These are phyloP conservation scores for Trichomonas vaginalis DNA, from an alignment of 208 protist genomes.

Conservation along the genomic window DNA sequence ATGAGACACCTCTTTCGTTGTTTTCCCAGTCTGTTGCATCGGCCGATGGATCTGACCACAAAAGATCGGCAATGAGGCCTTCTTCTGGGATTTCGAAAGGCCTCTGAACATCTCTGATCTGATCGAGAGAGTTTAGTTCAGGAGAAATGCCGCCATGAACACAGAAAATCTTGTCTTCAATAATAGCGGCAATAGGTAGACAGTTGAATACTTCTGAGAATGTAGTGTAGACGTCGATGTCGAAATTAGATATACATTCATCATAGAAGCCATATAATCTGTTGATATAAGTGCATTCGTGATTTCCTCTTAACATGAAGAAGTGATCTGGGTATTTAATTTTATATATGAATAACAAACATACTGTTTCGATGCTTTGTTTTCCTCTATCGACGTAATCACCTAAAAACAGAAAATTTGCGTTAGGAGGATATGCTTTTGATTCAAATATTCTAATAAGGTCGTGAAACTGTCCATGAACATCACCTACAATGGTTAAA, in stretches of 20 bases:
- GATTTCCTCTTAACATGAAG: slow-evolving; percentile 93
- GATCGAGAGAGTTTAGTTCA: background rate
- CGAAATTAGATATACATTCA: slow-evolving; percentile 73
- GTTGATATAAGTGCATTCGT: slow-evolving; percentile 90
- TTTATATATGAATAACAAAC: slow-evolving; percentile 74
- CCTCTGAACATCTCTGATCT: background rate
- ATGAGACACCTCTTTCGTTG: slow-evolving; percentile 94
- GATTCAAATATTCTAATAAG: slow-evolving; percentile 97
- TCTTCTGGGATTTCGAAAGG: slow-evolving; percentile 9
- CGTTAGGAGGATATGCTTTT: slow-evolving; percentile 29
- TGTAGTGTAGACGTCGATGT: slow-evolving; percentile 93
- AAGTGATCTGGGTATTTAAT: slow-evolving; percentile 76
- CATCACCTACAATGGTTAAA: slow-evolving; percentile 67
- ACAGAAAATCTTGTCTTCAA: slow-evolving; percentile 98
- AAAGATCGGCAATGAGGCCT: slow-evolving; percentile 90
- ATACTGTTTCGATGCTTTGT: slow-evolving; percentile 90
- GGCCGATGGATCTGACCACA: slow-evolving; percentile 94
- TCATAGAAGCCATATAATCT: slow-evolving; percentile 97
- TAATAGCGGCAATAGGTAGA: slow-evolving; percentile 87
- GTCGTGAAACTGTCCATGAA: slow-evolving; percentile 98
- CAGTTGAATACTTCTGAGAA: slow-evolving; percentile 98
- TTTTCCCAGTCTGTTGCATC: slow-evolving; percentile 77
- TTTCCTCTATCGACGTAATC: slow-evolving; percentile 98
- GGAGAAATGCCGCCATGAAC: slow-evolving; percentile 53
- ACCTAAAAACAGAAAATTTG: slow-evolving; percentile 98